Evolutionary conservation across 805 yeast species (phyloP).

Genomic region (Huiozyma naganishii): DNA sequence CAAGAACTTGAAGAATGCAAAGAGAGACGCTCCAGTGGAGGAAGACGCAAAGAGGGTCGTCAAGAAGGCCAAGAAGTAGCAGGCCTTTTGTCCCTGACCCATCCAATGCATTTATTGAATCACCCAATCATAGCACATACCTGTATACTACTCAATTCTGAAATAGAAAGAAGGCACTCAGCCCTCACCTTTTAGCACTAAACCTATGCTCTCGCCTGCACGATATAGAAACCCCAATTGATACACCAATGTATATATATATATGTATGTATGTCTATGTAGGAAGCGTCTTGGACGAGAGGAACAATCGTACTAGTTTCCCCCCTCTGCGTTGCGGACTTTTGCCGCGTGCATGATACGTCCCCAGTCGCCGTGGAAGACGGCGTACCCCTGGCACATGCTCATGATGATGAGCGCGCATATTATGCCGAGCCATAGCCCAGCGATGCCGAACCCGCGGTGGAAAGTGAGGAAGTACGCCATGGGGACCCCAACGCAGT

Average conservation of each 20-base stretch:
- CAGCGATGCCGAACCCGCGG: constrained; percentile 40
- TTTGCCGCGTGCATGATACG: constrained; percentile 22
- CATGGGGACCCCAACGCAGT: constrained; percentile 52
- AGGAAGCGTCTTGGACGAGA: too few species aligned
- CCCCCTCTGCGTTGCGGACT: constrained; percentile 18
- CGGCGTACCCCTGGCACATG: constrained; percentile 26
- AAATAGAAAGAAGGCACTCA: too few species aligned
- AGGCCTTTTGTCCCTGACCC: too few species aligned
- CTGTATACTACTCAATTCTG: too few species aligned
- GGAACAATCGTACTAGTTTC: constrained; percentile 31
- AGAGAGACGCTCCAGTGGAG: constrained; percentile 16
- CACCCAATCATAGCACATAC: too few species aligned
- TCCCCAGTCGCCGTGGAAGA: constrained; percentile 26
- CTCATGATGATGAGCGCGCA: constrained; percentile 27
- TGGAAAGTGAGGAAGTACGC: constrained; percentile 44
- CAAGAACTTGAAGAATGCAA: constrained; percentile 37
- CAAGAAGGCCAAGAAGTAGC: constrained; percentile 16
- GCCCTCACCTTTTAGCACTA: too few species aligned
- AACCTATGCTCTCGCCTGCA: too few species aligned
- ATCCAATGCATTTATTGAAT: too few species aligned
- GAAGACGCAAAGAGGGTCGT: constrained; percentile 6
- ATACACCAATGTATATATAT: too few species aligned
- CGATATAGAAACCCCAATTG: too few species aligned
- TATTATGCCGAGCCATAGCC: constrained; percentile 50
- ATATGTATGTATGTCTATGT: too few species aligned